phyloP scores from a whole-genome alignment of 2,329 filamentous ascomycete species.

The Aspergillus sp. region DNA sequence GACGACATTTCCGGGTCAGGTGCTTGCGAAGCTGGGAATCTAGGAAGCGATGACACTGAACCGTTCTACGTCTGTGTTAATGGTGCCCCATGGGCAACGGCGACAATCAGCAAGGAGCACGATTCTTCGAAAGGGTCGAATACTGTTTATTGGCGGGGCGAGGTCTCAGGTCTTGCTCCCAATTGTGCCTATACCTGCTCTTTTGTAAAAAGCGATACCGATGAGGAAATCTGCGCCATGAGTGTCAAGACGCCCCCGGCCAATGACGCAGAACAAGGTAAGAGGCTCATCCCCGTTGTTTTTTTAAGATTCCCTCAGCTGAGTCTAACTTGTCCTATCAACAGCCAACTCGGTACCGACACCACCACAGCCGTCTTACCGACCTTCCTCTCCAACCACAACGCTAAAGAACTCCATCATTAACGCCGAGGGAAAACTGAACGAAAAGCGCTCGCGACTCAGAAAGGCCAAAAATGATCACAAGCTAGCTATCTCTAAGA shows the following conservation, averaged over 20 bases:
- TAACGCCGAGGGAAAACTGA: conserved; percentile 60
- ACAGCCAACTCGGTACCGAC: conserved; percentile 43
- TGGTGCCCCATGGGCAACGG: conserved; percentile 64
- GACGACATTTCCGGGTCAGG: conserved; percentile 34
- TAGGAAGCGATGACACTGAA: conserved; percentile 43
- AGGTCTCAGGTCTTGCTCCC: conserved; percentile 65
- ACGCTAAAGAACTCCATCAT: conserved; percentile 65
- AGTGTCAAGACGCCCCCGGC: conserved; percentile 63
- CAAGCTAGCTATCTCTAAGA: conserved; percentile 56
- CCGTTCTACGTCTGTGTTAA: conserved; percentile 67
- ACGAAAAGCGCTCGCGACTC: conserved; percentile 58
- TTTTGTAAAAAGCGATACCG: conserved; percentile 58
- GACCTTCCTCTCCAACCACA: conserved; percentile 64
- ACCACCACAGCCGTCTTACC: conserved; percentile 57
- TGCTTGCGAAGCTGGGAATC: conserved; percentile 28
- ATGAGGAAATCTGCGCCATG: conserved; percentile 58
- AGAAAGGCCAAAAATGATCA: conserved; percentile 63
- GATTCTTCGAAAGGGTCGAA: conserved; percentile 46
- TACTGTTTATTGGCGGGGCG: conserved; percentile 56
- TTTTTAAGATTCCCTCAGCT: not conserved
- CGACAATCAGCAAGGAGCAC: conserved; percentile 51
- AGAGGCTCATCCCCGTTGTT: conserved; percentile 8
- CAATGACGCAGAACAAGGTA: conserved; percentile 59
- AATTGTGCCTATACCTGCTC: conserved; percentile 65
- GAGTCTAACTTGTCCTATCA: conserved; percentile 11